These are phyloP conservation scores for Gyrodon lividus DNA, from an alignment of 768 basidiomycete genomes.

Conservation along the genomic window DNA sequence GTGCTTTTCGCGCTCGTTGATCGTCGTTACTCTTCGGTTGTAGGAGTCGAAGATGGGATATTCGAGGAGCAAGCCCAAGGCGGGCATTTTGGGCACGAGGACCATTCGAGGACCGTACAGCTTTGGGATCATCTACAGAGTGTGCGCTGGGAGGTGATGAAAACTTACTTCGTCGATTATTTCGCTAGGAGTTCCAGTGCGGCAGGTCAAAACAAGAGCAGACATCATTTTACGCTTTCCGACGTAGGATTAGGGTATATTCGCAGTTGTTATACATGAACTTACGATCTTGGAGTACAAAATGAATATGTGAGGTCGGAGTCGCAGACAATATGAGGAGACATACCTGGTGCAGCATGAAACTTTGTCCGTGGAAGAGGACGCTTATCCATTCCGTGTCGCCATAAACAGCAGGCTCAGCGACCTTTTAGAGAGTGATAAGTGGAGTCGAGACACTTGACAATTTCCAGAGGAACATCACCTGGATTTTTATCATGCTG, in stretches of 20 bases:
- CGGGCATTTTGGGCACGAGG: conserved; percentile 93
- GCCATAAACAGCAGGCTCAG: conserved; percentile 86
- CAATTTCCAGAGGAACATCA: conserved; percentile 23
- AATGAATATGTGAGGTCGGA: conserved; percentile 23
- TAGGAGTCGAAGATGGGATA: conserved; percentile 80
- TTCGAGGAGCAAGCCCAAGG: conserved; percentile 89
- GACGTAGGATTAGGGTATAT: conserved; percentile 8
- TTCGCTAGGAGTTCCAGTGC: conserved; percentile 71
- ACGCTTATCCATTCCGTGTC: conserved; percentile 95
- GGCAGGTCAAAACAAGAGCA: conserved; percentile 71
- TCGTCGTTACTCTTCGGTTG: conserved; percentile 52
- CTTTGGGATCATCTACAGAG: conserved; percentile 39
- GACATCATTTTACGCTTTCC: conserved; percentile 96
- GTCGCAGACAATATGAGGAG: conserved; percentile 3
- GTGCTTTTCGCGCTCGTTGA: conserved; percentile 43
- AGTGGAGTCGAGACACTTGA: neutral
- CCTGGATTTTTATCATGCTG: conserved; percentile 88
- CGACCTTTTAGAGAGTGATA: conserved; percentile 46
- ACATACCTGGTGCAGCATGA: conserved; percentile 96
- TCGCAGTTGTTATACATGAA: conserved; percentile 1
- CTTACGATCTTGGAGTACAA: conserved; percentile 30
- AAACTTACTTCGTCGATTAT: conserved; percentile 67
- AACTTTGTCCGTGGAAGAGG: conserved; percentile 93
- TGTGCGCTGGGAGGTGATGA: neutral
- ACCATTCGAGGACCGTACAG: conserved; percentile 76